A percentile compares a stretch with the other conserved stretches of the same genome.
Conservation (phyloP, 108 stramenopile genomes). For the Craspedostauros australis region DNA sequence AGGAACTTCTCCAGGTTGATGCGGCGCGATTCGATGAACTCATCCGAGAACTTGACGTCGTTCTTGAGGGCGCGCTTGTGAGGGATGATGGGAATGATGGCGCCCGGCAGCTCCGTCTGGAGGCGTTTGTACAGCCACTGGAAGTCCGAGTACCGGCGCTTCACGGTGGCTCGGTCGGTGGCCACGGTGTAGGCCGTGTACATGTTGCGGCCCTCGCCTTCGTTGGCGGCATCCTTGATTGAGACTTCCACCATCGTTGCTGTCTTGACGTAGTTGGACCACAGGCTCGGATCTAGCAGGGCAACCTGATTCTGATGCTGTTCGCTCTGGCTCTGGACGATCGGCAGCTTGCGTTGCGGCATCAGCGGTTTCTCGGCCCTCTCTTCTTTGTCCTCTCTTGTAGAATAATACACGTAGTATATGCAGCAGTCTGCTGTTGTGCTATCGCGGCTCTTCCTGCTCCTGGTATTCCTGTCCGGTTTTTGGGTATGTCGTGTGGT, state of each 20-base stretch:
- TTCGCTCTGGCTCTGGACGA: too few species aligned
- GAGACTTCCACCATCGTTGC: conserved; percentile 14
- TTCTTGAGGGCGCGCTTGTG: conserved; percentile 62
- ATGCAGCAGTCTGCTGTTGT: too few species aligned
- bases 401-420: too few species aligned
- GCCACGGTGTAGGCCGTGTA: conserved; percentile 60
- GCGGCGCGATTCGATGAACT: conserved; percentile 73
- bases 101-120: conserved; percentile 73
- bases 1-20: conserved; percentile 74
- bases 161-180: conserved; percentile 36
- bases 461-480: too few species aligned
- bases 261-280: too few species aligned
- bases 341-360: too few species aligned
- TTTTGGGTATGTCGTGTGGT: too few species aligned
- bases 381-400: too few species aligned
- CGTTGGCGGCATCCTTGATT: conserved; percentile 55
- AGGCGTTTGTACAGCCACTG: conserved; percentile 86
- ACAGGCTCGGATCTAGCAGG: too few species aligned
- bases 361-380: too few species aligned
- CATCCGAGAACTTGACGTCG: conserved; percentile 59
- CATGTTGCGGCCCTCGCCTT: conserved; percentile 54
- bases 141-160: conserved; percentile 90
- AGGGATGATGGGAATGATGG: conserved; percentile 90
- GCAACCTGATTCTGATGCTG: too few species aligned
- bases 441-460: too few species aligned